Base-by-base conservation (phyloP, 345 rosid species). In the Rhodamnia argentea region DNA sequence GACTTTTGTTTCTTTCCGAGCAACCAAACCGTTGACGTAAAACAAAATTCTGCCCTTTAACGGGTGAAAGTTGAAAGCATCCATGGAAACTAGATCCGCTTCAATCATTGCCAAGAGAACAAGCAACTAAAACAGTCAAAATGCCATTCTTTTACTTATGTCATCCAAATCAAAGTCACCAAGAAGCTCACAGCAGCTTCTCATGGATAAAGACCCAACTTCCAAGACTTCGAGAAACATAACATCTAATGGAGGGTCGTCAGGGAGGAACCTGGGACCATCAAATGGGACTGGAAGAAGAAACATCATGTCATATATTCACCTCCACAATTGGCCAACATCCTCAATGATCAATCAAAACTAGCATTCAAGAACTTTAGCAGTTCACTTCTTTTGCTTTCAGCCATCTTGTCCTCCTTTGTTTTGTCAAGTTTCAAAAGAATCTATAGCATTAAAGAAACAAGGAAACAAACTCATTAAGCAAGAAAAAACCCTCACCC, bases 351-450 rank as follows among this genome's bases (percentile, higher is more conserved):
- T 94, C 94, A 97, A 92, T 96, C 99, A 87, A 93, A 96, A 90
- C 98, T 97, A 84, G 98, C 99, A 90, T 97, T 97, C 87, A 97
- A 91, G 93, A 97, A 97, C 90, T 96, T 97, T 84, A 97, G 94
- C 90, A 96, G 90, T 84, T 97, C 98, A 84, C 90, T 96, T 91
- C 99, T 91, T 90, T 95, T 94, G 85, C 85, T 94, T 91, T 97
- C 99, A 18, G 98, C 99, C 82, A 85, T 94, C 90, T 96, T 97
- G 87, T 97, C 99, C 92, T 97, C 98, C 92, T 95, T 97, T 13
- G 99, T 88, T 85, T 97, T 97, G 85, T 97, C 99, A 84, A 97
- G 94, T 92, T 95, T 96, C 89, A 96, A 89, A 57, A 94, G 92
- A 88, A 97, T 97, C 99, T 97, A 85, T 83, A 90, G 14, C 83